These are phyloP conservation scores for Papiliotrema nemorosa DNA, from an alignment of 1,284 basidiomycete species.

Conservation along the genomic window DNA sequence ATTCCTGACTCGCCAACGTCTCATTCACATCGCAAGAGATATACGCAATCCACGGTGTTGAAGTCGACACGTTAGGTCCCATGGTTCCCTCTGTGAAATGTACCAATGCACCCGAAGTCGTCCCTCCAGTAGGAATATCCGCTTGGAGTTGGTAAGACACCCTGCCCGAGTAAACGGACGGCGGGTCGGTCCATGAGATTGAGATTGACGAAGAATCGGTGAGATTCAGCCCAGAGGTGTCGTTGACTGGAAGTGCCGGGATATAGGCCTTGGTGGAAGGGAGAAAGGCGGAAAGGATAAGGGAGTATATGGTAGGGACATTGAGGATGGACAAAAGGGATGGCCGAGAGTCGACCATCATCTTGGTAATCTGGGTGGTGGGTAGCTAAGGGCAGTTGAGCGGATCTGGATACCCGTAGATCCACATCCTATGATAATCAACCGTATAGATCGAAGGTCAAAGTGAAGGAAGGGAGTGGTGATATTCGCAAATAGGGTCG, in stretches of 20 bases:
- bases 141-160: conserved; percentile 47
- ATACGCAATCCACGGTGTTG: conserved; percentile 83
- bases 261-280: conserved; percentile 47
- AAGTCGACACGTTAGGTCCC: conserved; percentile 53
- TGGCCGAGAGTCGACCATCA: not conserved
- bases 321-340: conserved; percentile 10
- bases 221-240: conserved; percentile 57
- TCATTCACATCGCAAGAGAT: conserved; percentile 75
- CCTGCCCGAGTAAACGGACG: conserved; percentile 29
- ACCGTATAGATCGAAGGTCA: too few species aligned
- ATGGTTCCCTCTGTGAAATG: conserved; percentile 64
- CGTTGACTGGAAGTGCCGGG: conserved; percentile 68
- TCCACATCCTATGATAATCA: too few species aligned
- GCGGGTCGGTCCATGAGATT: conserved; percentile 59
- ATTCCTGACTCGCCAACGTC: conserved; percentile 54
- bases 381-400: too few species aligned
- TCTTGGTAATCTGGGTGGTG: not conserved
- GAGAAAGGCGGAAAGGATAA: conserved; percentile 21
- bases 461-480: too few species aligned
- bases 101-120: conserved; percentile 65
- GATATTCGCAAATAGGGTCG: too few species aligned
- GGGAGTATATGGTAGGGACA: conserved; percentile 17
- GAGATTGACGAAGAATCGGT: conserved; percentile 59
- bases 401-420: too few species aligned
- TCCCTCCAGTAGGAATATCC: conserved; percentile 37